Evolutionary conservation across 768 basidiomycete genomes (phyloP).

Genomic region (Termitomyces heimii): DNA sequence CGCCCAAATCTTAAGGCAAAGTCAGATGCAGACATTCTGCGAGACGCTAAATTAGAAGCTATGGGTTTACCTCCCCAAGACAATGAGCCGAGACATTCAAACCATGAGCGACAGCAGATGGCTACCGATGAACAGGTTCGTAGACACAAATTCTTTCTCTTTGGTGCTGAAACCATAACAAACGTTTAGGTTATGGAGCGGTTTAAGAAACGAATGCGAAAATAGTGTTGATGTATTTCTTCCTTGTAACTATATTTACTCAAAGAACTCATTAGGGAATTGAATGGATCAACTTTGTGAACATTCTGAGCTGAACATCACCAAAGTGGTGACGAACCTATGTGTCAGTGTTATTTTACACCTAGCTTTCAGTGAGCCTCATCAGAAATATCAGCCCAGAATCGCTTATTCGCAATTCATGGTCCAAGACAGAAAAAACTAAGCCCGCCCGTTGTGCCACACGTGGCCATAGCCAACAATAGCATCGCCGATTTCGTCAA

Average conservation of each 20-base stretch:
- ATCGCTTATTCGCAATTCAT: background rate
- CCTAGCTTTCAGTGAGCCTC: background rate
- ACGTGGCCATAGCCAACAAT: background rate
- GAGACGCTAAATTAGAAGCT: constrained; percentile 83
- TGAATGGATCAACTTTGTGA: background rate
- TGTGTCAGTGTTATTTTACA: background rate
- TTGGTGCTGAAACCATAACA: background rate
- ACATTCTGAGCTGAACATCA: background rate
- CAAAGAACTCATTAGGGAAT: background rate
- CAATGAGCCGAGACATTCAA: constrained; percentile 37
- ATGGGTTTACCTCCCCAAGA: constrained; percentile 67
- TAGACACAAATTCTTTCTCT: background rate
- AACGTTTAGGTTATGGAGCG: constrained; percentile 79
- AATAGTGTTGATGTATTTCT: constrained; percentile 29
- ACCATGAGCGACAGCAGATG: constrained; percentile 62
- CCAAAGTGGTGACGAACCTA: background rate
- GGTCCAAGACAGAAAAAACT: background rate
- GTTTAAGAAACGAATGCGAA: constrained; percentile 95
- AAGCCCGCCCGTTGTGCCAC: background rate
- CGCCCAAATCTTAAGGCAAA: constrained; percentile 77
- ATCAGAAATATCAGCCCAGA: background rate
- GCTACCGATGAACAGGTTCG: constrained; percentile 89
- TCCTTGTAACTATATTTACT: constrained; percentile 4
- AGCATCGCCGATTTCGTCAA: background rate
- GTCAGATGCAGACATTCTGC: constrained; percentile 82